Evolutionary conservation across 441 rosid species (phyloP).

Genomic region (Melastoma candidum): DNA sequence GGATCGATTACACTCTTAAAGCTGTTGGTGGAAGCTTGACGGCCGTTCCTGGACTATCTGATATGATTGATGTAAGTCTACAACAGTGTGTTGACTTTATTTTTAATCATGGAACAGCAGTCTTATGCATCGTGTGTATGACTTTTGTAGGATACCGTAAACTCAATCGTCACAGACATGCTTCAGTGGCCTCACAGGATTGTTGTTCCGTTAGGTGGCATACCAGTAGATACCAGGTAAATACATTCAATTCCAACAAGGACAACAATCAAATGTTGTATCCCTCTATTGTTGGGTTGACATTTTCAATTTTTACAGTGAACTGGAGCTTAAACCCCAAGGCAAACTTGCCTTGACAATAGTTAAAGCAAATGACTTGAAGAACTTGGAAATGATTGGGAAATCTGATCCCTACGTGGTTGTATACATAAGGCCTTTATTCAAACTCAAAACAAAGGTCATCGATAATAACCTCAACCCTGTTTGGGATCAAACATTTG

Average conservation of each 20-base stretch:
- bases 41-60: slow-evolving; percentile 88
- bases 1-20: slow-evolving; percentile 82
- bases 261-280: too few species aligned
- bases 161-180: slow-evolving; percentile 76
- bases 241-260: background rate
- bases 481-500: slow-evolving; percentile 78
- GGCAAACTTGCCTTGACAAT: slow-evolving; percentile 65
- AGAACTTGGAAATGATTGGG: slow-evolving; percentile 97
- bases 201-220: slow-evolving; percentile 91
- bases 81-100: background rate
- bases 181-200: slow-evolving; percentile 99
- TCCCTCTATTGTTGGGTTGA: background rate
- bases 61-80: slow-evolving; percentile 84
- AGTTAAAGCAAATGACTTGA: slow-evolving; percentile 68
- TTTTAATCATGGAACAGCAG: too few species aligned
- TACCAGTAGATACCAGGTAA: slow-evolving; percentile 81
- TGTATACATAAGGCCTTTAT: slow-evolving; percentile 61
- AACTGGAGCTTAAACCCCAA: slow-evolving; percentile 88
- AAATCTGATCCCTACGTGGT: slow-evolving; percentile 92
- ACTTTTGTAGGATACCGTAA: slow-evolving; percentile 62
- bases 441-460: slow-evolving; percentile 70
- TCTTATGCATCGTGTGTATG: background rate
- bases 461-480: slow-evolving; percentile 88
- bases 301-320: slow-evolving; percentile 33
- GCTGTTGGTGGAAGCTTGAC: slow-evolving; percentile 98